Evolutionary conservation across 108 stramenopile genomes (phyloP), one percentile per base, ranked within the genome.

Genomic region (Cyclotella baltica): DNA sequence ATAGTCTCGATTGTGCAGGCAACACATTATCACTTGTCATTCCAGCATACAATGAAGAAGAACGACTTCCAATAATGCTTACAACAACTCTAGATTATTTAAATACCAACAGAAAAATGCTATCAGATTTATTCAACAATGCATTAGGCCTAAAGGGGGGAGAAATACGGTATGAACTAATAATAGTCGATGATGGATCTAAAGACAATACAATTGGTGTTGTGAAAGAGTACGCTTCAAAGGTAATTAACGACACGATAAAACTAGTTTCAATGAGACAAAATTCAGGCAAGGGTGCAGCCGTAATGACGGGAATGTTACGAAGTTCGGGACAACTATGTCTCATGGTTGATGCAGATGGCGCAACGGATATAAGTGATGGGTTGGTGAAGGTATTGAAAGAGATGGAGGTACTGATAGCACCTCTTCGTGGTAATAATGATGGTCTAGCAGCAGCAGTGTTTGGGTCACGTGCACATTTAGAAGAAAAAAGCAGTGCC

Each of bases 1-100:
- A 2, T 61, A 13, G 3, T 61, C 31, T 1, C 59, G 13, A 31
- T 50, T 8, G 25, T 55, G 48, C 71, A 67, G 69, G 65, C 47
- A 57, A 77, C 27, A 64, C 85, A 16, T 75, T 96, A 2, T 89
- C 93, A n/a, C 73, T 98, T 3, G 84, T 98, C 20, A 90, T 98
- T 36, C 98, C 98, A 20, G 98, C 98, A 10, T 97, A 97, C 88
- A 97, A 98, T 75, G 98, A 98, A 84, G 88, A 95, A 70, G 87
- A 87, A 15, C 85, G 98, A 33, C 86, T 98, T 33, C 89, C 96
- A 0, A 78, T 75, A 30, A 97, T 97, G 97, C 83, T 98, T 25
- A 67, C 95, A 55, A 83, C 66, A 1, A 89, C 96, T 5, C 62
- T 92, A 37, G 79, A 82, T 16, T 96, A 89, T 57, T 77, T 98